These are phyloP conservation scores for Epichloe amarillans DNA, from an alignment of 2,329 filamentous ascomycete species.

Conservation along the genomic window DNA sequence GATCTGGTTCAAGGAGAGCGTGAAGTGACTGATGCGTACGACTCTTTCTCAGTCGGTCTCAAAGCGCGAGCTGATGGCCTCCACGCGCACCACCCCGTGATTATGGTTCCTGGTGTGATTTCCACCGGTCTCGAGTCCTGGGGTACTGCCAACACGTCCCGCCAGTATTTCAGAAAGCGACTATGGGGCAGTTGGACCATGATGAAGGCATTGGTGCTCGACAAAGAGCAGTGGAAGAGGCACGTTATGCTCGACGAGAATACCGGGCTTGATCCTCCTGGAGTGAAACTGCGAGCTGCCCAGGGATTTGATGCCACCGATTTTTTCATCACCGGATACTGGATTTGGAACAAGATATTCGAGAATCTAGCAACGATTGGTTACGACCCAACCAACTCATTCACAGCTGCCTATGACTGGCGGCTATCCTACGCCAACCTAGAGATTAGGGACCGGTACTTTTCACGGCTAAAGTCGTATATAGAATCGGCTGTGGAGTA, in stretches of 20 bases:
- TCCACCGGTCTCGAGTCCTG: constrained; percentile 94
- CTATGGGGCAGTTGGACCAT: constrained; percentile 98
- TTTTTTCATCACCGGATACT: constrained; percentile 91
- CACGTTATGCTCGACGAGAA: constrained; percentile 94
- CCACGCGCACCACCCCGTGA: constrained; percentile 69
- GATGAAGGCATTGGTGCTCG: constrained; percentile 88
- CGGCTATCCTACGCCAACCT: constrained; percentile 80
- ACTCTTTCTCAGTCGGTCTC: constrained; percentile 83
- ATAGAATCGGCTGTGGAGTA: constrained; percentile 74
- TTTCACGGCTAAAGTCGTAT: constrained; percentile 76
- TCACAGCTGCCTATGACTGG: constrained; percentile 75
- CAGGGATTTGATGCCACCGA: constrained; percentile 97
- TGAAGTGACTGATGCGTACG: constrained; percentile 71
- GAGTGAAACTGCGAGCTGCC: constrained; percentile 79
- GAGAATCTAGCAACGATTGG: constrained; percentile 93
- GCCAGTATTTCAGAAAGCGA: constrained; percentile 85
- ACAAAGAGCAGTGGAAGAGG: constrained; percentile 88
- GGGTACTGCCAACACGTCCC: constrained; percentile 75
- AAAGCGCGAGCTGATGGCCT: constrained; percentile 74
- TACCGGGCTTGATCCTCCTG: constrained; percentile 81
- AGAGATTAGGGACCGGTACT: constrained; percentile 85
- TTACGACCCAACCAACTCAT: constrained; percentile 74
- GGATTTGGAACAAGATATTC: constrained; percentile 98
- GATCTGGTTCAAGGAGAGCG: constrained; percentile 80
- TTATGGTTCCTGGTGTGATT: constrained; percentile 97